Evolutionary conservation across 2,329 filamentous ascomycete genomes (phyloP), one percentile per base, ranked within the genome.

Genomic region (Hypocreales sp.): DNA sequence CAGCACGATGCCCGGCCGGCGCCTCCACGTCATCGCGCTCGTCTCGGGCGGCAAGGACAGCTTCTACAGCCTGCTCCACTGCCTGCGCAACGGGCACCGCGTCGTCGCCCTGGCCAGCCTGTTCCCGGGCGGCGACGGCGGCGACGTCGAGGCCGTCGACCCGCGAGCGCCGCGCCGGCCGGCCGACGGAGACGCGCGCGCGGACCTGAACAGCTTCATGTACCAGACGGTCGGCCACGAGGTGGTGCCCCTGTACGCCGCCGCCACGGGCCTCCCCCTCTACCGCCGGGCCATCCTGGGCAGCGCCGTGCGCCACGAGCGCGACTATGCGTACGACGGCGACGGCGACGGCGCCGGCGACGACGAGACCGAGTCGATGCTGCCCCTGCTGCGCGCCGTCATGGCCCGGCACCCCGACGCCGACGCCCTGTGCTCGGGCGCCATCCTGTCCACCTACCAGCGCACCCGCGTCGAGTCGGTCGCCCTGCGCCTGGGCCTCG

Each of bases 11-110:
- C 9, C 26, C 11, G 4, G 7, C 6, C 13, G 60, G 35, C 50
- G 55, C 35, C 57, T 77, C 37, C 77, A 86, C 40, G 84, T 94
- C 36, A 86, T 98, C 40, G 87, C 82, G 26, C 64, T 98, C 35
- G 77, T 98, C 37, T 98, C 90, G 13, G 90, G 90, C 33, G 90
- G 90, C 38, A 98, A 98, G 57, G 90, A 98, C 59, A 94, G 87
- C 38, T 78, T 98, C 51, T 95, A 80, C 59, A 87, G 82, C 13
- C 67, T 93, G 38, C 67, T 94, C 32, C 90, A 98, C 58, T 94
- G 86, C 53, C 62, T 83, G 38, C 71, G 73, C 32, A 80, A 93
- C 49, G 84, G 82, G 15, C 87, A 95, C 53, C 67, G 67, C 35
- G 61, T 98, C 25, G 70, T 94, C 27, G 90, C 90, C 7, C 61